These are phyloP conservation scores for Calophaca sinica DNA, from an alignment of 306 rosid species.

Conservation along the genomic window DNA sequence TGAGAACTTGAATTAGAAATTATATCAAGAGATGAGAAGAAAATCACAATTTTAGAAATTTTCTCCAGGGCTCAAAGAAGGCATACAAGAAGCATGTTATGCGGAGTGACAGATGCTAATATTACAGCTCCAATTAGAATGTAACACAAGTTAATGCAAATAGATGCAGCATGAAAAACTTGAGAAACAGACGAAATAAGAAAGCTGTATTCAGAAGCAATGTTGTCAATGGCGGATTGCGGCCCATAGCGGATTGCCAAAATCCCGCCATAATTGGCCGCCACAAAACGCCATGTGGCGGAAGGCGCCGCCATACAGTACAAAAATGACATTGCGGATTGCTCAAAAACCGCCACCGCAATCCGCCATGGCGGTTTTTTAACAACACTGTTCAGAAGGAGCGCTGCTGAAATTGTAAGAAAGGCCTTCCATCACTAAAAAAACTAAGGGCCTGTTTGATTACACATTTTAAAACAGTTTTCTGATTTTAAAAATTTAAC, in stretches of 20 bases:
- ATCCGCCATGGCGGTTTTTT: no score
- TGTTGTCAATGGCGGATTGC: no score
- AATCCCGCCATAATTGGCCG: no score
- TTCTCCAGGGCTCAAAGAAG: constrained; percentile 19
- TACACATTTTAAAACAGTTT: no score
- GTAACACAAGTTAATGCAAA: constrained; percentile 7
- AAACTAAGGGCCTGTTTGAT: no score
- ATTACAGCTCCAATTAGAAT: constrained; percentile 22
- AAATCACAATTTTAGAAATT: constrained; percentile 13
- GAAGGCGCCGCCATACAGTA: no score
- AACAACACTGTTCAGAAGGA: constrained; percentile 13
- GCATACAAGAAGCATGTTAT: constrained; percentile 30
- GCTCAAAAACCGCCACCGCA: no score
- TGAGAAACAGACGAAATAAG: constrained; percentile 35
- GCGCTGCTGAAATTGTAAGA: constrained; percentile 6
- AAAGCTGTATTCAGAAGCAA: constrained; percentile 10
- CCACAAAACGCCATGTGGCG: no score
- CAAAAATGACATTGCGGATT: no score
- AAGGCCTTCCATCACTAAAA: constrained; percentile 11
- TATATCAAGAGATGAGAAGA: not conserved
- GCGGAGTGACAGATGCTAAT: not conserved
- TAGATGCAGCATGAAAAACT: constrained; percentile 18
- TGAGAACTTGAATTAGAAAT: constrained; percentile 23
- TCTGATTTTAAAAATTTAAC: no score
- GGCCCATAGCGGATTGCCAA: no score